Base-by-base conservation (phyloP, 2,329 filamentous ascomycete genomes). In the Arthrobotrys sinensis region DNA sequence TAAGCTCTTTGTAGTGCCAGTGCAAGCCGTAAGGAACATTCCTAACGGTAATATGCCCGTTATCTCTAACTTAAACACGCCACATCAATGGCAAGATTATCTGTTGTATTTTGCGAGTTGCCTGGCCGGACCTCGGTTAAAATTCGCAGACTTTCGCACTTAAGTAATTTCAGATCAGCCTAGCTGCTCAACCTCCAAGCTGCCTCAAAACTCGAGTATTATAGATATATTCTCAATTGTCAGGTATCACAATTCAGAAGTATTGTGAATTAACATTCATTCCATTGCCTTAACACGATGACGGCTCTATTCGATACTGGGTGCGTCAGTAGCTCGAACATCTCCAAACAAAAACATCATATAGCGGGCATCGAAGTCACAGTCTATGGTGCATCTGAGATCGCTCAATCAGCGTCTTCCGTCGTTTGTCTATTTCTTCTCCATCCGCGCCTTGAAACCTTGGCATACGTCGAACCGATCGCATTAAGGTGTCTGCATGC, bases 351-450 rank as follows among this genome's bases (percentile, higher is more conserved):
- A 48, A 78, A 45, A 3, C 63, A 73, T 11, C 89, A 90, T 78
- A 92, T 98, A 83, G 90, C 91, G 50, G 94, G 94, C 55, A 89
- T 97, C 67, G 87, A 92, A 8, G 90, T 92, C 62, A 92, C 93
- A 76, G 87, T 97, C 75, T 94, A 94, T 84, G 94, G 95, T 16
- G 88, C 97, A 1, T 85, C 90, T 34, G 93, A 97, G 83, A 87
- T 97, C 0, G 86, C 90, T 0, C 66, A 86, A 0, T 84, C 86
- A 16, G 69, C 68, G n/a, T 84, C 83, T 4, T 85, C 86, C 36
- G 86, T 97, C 40, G 90, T 93, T 24, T 93, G 92, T 82, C 88
- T 98, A n/a, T 97, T 94, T 93, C 90, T 98, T 11, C 89, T 97
- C 16, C 94, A 98, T 83, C 93, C 93, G 1, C 90, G 96, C 24